These are phyloP conservation scores for Novymonas esmeraldas DNA, from an alignment of 208 protist genomes.

Conservation along the genomic window DNA sequence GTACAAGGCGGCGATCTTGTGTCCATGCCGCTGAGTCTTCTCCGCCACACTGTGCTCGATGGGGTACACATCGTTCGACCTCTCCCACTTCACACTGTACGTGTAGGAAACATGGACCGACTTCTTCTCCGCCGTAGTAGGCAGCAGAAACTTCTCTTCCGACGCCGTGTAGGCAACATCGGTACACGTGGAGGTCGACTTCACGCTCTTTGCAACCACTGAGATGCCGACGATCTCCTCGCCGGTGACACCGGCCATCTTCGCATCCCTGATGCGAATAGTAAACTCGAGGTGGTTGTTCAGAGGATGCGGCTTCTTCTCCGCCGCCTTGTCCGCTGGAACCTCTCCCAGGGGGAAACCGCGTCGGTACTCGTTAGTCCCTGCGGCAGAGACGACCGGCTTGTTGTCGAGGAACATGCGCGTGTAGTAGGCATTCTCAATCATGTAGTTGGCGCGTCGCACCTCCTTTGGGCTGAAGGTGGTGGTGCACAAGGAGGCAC, in stretches of 20 bases:
- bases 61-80: background rate
- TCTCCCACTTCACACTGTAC: slow-evolving; percentile 40
- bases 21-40: slow-evolving; percentile 12
- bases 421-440: slow-evolving; percentile 53
- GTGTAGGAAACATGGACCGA: slow-evolving; percentile 7
- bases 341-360: slow-evolving; percentile 45
- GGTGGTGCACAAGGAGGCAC: slow-evolving; percentile 40
- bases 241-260: slow-evolving; percentile 5
- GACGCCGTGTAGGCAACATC: background rate
- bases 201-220: slow-evolving; percentile 29
- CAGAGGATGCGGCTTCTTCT: slow-evolving; percentile 10
- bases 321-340: too few relatives aligned
- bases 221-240: slow-evolving; percentile 60
- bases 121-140: background rate
- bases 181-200: slow-evolving; percentile 9
- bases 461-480: slow-evolving; percentile 29
- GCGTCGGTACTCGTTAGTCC: slow-evolving; percentile 1
- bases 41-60: slow-evolving; percentile 8
- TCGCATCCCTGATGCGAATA: slow-evolving; percentile 33
- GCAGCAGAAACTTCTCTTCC: background rate
- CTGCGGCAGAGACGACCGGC: slow-evolving; percentile 37
- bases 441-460: slow-evolving; percentile 33
- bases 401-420: slow-evolving; percentile 74
- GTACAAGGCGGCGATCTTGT: slow-evolving; percentile 27
- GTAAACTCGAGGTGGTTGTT: slow-evolving; percentile 78